These are phyloP conservation scores for Iberis pinnata DNA, from an alignment of 345 rosid species.

Conservation along the genomic window DNA sequence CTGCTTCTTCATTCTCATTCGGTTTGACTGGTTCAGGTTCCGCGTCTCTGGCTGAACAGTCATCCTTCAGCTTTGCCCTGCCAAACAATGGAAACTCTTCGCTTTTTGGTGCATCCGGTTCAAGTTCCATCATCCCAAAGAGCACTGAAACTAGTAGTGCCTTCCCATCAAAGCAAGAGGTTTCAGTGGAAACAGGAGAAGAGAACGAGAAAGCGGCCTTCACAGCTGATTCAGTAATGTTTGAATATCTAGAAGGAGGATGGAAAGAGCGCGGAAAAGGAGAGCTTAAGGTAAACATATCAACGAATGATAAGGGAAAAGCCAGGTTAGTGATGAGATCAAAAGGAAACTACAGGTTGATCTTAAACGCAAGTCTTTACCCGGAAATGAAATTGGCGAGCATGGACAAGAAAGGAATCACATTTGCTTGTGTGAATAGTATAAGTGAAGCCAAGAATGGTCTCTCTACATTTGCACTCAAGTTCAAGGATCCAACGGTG, in stretches of 20 bases:
- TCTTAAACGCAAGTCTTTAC: constrained; percentile 77
- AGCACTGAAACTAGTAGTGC: constrained; percentile 26
- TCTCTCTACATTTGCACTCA: constrained; percentile 71
- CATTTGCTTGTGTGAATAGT: constrained; percentile 83
- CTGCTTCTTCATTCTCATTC: constrained; percentile 55
- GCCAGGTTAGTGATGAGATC: constrained; percentile 85
- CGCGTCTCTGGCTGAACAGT: constrained; percentile 28
- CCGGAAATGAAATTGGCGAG: constrained; percentile 83
- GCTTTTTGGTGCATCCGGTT: constrained; percentile 37
- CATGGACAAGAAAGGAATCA: constrained; percentile 85
- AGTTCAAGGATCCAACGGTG: constrained; percentile 64
- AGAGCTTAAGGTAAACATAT: constrained; percentile 72
- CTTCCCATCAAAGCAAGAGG: constrained; percentile 67
- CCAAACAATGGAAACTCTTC: constrained; percentile 61
- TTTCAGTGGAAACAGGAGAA: constrained; percentile 83
- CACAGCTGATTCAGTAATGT: constrained; percentile 66
- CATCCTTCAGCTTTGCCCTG: constrained; percentile 37
- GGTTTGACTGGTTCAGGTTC: constrained; percentile 38
- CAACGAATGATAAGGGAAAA: constrained; percentile 40
- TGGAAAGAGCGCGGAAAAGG: constrained; percentile 99
- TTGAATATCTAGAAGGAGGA: constrained; percentile 58
- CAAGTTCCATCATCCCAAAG: constrained; percentile 39
- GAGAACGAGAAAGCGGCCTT: constrained; percentile 67
- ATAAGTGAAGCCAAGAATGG: constrained; percentile 45
- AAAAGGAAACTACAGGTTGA: constrained; percentile 74